Conservation (phyloP, 2,329 filamentous ascomycete species). For the Neospermospora avenae region DNA sequence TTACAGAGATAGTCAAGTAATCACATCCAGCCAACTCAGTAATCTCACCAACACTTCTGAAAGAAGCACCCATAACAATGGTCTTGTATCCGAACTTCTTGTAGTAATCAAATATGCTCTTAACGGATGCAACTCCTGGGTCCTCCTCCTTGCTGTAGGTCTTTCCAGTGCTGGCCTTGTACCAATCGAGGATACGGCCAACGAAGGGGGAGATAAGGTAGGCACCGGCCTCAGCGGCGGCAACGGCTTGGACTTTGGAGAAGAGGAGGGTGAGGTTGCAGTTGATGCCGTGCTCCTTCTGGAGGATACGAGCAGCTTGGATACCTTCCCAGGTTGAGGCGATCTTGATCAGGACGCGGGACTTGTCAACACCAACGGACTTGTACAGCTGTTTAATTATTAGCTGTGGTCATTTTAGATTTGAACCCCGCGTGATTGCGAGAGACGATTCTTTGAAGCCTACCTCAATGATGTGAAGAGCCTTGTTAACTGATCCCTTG, state of each 20-base stretch:
- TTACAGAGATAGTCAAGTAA: slow-evolving; percentile 94
- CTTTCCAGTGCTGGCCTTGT: slow-evolving; percentile 94
- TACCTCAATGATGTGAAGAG: slow-evolving; percentile 94
- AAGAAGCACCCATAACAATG: slow-evolving; percentile 99
- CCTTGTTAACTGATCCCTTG: slow-evolving; percentile 89
- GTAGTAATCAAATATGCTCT: slow-evolving; percentile 99
- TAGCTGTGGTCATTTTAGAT: not conserved
- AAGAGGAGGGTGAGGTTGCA: slow-evolving; percentile 99
- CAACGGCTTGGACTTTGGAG: slow-evolving; percentile 90
- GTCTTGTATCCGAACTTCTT: slow-evolving; percentile 99
- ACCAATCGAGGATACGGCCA: slow-evolving; percentile 98
- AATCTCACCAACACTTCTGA: slow-evolving; percentile 95
- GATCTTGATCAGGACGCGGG: slow-evolving; percentile 96
- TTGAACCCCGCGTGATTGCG: not conserved
- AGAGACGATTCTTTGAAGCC: slow-evolving; percentile 29
- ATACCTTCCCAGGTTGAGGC: slow-evolving; percentile 99
- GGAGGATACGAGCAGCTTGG: slow-evolving; percentile 95
- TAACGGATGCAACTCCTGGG: slow-evolving; percentile 92
- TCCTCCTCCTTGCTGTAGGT: slow-evolving; percentile 87
- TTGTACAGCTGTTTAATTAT: slow-evolving; percentile 74
- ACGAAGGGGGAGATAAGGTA: slow-evolving; percentile 99
- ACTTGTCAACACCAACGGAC: slow-evolving; percentile 84
- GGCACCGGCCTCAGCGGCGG: slow-evolving; percentile 88
- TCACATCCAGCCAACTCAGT: slow-evolving; percentile 97
- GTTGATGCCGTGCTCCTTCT: slow-evolving; percentile 95